Base-by-base conservation (phyloP, 1,139 yeast genomes). In the Eremothecium cymbalariae region DNA sequence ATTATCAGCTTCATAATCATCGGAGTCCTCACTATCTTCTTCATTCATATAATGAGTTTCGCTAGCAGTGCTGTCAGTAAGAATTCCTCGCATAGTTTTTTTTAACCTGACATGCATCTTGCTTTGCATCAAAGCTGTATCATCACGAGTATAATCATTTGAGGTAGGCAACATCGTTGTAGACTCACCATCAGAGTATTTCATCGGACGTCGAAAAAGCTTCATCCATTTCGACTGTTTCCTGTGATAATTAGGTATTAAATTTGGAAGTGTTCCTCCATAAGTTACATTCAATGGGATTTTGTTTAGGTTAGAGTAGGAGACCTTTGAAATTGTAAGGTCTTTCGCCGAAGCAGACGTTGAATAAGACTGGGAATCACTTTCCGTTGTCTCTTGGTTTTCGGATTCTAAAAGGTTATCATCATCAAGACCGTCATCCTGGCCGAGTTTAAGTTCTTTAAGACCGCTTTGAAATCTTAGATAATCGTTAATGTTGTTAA, bases 201-300 rank as follows among this genome's bases (percentile, higher is more conserved):
- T 21, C 9, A 16, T n/a, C 11, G 15, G n/a, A 8, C 25, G 12
- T 4, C 21, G 19, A 18, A 27, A 27, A 9, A 27, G n/a, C 21
- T 27, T 27, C n/a, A 15, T 14, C 46, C 39, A 45, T 30, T 31
- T 34, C 24, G 30, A 27, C 17, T 15, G 30, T 14, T 27, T 27
- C 11, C 30, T 44, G 20, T 41, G 38, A 25, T 48, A 51, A 14
- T 43, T 47, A 12, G 55, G 53, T 24, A 50, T 48, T 9, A 50
- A 32, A 32, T 50, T 51, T 2, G 53, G 55, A 9, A 50, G 33
- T 6, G 53, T 49, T 3, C 53, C 52, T 21, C 45, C 44, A 26
- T 47, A 46, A 11, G 44, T 44, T n/a, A 47, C 37, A n/a, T 45
- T 33, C n/a, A 27, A 25, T 8, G 38, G 31, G 8, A 41, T 33